Conservation (phyloP, 129 eudicot species). For the Solidago caesia region DNA sequence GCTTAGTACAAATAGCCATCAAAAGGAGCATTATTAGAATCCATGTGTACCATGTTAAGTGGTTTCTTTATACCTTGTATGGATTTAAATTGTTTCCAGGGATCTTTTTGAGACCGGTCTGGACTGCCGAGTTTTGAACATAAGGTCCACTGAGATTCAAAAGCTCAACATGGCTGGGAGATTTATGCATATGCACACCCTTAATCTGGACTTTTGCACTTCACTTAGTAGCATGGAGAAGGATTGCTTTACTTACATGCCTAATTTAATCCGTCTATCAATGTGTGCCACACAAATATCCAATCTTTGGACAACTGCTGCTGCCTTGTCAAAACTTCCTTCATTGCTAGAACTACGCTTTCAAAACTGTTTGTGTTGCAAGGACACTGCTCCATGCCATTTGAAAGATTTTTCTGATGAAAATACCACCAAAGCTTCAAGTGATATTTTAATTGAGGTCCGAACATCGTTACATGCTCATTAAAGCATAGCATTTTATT, state of each 20-base stretch:
- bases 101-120: slow-evolving; percentile 49
- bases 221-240: slow-evolving; percentile 53
- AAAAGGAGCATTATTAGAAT: background rate
- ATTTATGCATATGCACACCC: slow-evolving; percentile 56
- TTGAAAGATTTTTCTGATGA: slow-evolving; percentile 25
- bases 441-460: slow-evolving; percentile 42
- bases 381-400: slow-evolving; percentile 57
- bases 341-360: slow-evolving; percentile 56
- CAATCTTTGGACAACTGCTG: slow-evolving; percentile 63
- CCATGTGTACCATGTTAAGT: slow-evolving; percentile 19
- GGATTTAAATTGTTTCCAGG: slow-evolving; percentile 40
- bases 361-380: slow-evolving; percentile 61
- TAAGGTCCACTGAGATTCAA: slow-evolving; percentile 46
- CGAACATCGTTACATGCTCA: background rate
- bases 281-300: slow-evolving; percentile 60
- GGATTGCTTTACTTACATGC: slow-evolving; percentile 62
- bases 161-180: slow-evolving; percentile 51
- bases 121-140: slow-evolving; percentile 42
- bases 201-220: slow-evolving; percentile 69
- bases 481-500: background rate
- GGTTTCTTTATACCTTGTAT: slow-evolving; percentile 28
- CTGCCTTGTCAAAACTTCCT: slow-evolving; percentile 57
- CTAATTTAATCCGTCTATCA: slow-evolving; percentile 53
- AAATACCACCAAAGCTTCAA: slow-evolving; percentile 23
- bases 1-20: background rate